Percentiles rank a stretch among this genome's conserved stretches.
Conservation (phyloP, 306 rosid species). For the Ceratonia siliqua region DNA sequence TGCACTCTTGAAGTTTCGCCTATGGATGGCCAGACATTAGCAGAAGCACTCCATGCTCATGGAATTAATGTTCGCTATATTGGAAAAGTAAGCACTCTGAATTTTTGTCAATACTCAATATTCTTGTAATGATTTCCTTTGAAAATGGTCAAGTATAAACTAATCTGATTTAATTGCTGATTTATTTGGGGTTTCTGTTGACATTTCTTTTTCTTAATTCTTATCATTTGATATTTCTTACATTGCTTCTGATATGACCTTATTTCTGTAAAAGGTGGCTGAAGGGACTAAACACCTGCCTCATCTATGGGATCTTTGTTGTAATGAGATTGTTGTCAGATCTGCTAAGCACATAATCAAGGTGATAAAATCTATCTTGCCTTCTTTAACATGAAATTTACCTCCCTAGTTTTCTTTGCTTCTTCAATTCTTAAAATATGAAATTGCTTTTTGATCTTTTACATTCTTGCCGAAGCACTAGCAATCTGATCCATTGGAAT, state of each 20-base stretch:
- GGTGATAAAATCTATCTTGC: constrained; percentile 51
- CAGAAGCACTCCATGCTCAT: constrained; percentile 98
- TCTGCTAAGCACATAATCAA: constrained; percentile 93
- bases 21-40: constrained; percentile 97
- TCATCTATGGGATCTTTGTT: constrained; percentile 94
- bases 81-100: constrained; percentile 68
- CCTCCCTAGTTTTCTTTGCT: neutral
- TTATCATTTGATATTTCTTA: constrained; percentile 12
- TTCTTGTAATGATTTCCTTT: constrained; percentile 13
- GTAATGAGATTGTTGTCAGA: constrained; percentile 89
- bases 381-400: constrained; percentile 14
- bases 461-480: constrained; percentile 4
- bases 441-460: constrained; percentile 4
- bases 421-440: neutral
- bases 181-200: constrained; percentile 13
- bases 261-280: constrained; percentile 68
- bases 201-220: neutral
- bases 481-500: neutral
- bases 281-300: constrained; percentile 90
- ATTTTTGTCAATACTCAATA: constrained; percentile 20
- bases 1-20: constrained; percentile 98
- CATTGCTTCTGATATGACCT: constrained; percentile 34
- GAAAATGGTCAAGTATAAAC: constrained; percentile 10
- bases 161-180: neutral
- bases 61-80: constrained; percentile 96